Evolutionary conservation across 192 early-diverging fungal species (phyloP).

Genomic region (Fimicolochytrium jonesii): DNA sequence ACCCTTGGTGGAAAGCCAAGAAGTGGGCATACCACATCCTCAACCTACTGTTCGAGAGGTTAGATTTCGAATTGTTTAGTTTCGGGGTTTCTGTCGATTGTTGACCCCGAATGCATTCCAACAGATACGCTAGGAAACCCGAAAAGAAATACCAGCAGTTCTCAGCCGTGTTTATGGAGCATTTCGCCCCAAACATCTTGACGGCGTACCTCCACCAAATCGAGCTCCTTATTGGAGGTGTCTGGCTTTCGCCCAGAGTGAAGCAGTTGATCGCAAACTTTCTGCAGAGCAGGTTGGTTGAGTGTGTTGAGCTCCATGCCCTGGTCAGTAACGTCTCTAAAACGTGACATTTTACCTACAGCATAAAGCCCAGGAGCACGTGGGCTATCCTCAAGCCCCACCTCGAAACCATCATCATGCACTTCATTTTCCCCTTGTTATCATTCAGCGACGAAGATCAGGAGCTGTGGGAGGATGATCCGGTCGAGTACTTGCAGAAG

Average conservation of each 20-base stretch:
- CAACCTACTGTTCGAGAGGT: constrained; percentile 72
- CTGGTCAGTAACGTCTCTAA: neutral
- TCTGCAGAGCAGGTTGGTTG: constrained; percentile 55
- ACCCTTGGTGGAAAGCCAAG: constrained; percentile 89
- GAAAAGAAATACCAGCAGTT: constrained; percentile 53
- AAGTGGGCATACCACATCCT: constrained; percentile 88
- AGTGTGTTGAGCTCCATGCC: neutral
- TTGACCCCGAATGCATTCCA: no score
- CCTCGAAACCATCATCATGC: constrained; percentile 69
- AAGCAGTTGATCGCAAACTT: constrained; percentile 70
- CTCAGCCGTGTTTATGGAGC: constrained; percentile 75
- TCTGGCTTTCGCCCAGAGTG: constrained; percentile 69
- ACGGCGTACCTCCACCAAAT: constrained; percentile 80
- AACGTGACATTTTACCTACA: neutral
- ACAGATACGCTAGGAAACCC: constrained; percentile 16
- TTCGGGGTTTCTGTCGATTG: no score
- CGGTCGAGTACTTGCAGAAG: constrained; percentile 78
- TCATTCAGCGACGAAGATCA: constrained; percentile 84
- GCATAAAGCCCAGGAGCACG: constrained; percentile 82
- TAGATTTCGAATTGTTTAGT: no score
- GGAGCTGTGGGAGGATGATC: constrained; percentile 89
- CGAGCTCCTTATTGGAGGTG: constrained; percentile 64
- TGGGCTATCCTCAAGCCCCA: constrained; percentile 91
- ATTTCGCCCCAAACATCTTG: constrained; percentile 89
- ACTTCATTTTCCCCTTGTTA: constrained; percentile 90